These are phyloP conservation scores for Allantophomopsis cytisporea DNA, from an alignment of 2,329 filamentous ascomycete species.

Conservation along the genomic window DNA sequence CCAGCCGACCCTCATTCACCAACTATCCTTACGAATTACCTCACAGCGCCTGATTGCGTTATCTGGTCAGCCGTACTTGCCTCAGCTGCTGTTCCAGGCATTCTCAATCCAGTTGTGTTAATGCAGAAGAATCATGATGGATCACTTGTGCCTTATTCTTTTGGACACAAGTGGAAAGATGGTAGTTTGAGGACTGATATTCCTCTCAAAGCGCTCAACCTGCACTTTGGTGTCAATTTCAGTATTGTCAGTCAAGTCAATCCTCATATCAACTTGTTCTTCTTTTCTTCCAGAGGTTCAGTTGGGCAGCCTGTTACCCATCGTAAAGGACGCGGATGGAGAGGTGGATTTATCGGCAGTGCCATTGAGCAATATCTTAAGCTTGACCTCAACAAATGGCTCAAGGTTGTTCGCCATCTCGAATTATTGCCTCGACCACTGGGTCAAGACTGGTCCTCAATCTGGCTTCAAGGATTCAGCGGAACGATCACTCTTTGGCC, in stretches of 20 bases:
- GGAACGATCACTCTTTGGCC: slow-evolving; percentile 97
- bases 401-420: slow-evolving; percentile 84
- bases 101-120: slow-evolving; percentile 87
- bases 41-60: slow-evolving; percentile 91
- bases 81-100: slow-evolving; percentile 89
- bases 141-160: slow-evolving; percentile 75
- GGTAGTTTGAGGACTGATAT: slow-evolving; percentile 91
- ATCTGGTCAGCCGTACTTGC: slow-evolving; percentile 96
- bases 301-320: slow-evolving; percentile 92
- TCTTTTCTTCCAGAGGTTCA: slow-evolving; percentile 87
- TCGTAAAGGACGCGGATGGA: slow-evolving; percentile 85
- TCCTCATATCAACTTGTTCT: slow-evolving; percentile 96
- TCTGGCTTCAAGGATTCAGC: slow-evolving; percentile 91
- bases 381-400: slow-evolving; percentile 93
- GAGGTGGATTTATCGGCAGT: slow-evolving; percentile 85
- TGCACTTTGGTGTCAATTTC: slow-evolving; percentile 98
- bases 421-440: slow-evolving; percentile 82
- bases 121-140: slow-evolving; percentile 78
- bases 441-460: slow-evolving; percentile 91
- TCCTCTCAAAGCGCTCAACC: slow-evolving; percentile 81
- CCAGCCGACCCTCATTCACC: slow-evolving; percentile 91
- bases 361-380: slow-evolving; percentile 93
- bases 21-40: slow-evolving; percentile 78
- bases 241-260: slow-evolving; percentile 84
- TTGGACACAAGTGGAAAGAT: slow-evolving; percentile 99